Evolutionary conservation across 345 rosid species (phyloP).

Genomic region (Eucalyptus virginea): DNA sequence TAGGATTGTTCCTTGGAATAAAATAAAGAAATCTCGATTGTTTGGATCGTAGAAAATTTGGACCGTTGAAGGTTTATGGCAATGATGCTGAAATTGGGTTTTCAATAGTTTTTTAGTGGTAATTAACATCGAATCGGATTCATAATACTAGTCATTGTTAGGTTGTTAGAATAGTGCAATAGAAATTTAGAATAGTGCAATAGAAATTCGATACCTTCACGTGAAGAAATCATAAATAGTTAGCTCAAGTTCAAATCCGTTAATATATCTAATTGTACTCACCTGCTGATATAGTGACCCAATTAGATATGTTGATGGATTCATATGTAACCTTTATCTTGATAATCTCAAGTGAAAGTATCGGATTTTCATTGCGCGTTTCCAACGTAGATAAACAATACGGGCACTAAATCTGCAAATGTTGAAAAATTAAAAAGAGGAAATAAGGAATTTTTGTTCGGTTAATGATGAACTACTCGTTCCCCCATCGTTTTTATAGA

Average conservation of each 20-base stretch:
- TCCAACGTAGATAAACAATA: rapidly evolving
- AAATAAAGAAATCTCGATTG: not conserved
- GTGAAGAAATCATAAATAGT: rapidly evolving
- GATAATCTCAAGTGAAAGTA: rapidly evolving
- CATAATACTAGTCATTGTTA: not conserved
- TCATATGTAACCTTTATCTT: too few relatives aligned
- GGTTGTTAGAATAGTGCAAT: rapidly evolving
- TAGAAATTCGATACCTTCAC: not conserved
- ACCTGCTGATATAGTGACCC: rapidly evolving
- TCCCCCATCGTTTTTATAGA: not conserved
- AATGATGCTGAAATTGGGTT: not conserved
- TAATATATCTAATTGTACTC: rapidly evolving
- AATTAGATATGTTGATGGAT: rapidly evolving
- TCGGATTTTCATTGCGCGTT: rapidly evolving
- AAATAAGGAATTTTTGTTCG: too few relatives aligned
- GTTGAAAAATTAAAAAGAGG: not conserved
- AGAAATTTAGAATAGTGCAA: rapidly evolving
- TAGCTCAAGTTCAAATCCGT: rapidly evolving
- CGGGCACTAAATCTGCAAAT: rapidly evolving
- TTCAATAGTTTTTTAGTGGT: not conserved
- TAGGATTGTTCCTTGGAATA: not conserved
- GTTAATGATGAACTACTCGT: not conserved
- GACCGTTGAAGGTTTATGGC: not conserved
- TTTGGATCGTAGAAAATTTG: not conserved
- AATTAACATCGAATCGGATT: rapidly evolving